Percentiles rank a stretch among this genome's conserved stretches.
Evolutionary conservation across 208 protist genomes (phyloP).

Genomic region (Crithidia thermophila): DNA sequence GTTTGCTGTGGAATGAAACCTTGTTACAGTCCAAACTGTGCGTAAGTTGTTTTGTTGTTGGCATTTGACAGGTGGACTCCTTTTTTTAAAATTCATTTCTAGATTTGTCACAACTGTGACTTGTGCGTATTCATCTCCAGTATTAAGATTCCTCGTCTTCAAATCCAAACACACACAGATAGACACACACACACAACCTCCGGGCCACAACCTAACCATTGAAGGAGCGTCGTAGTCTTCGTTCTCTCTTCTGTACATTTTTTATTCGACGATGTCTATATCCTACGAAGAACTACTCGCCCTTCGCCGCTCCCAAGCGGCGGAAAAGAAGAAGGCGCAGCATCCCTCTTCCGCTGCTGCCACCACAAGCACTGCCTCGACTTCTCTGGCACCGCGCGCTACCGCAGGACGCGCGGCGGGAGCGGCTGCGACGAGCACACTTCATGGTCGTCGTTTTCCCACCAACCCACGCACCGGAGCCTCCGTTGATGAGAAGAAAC

Average conservation of each 20-base stretch:
- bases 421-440: not conserved
- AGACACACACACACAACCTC: no score
- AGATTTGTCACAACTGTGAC: no score
- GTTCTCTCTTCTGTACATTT: slow-evolving; percentile 12
- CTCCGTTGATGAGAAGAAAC: no score
- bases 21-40: no score
- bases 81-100: no score
- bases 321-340: slow-evolving; percentile 44
- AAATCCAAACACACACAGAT: not conserved
- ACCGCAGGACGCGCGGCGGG: not conserved
- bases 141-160: no score
- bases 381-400: not conserved
- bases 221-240: not conserved
- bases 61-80: no score
- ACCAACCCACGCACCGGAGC: not conserved
- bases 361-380: not conserved
- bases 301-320: slow-evolving; percentile 74
- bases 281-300: slow-evolving; percentile 83
- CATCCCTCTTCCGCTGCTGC: not conserved
- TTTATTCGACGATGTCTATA: slow-evolving; percentile 75
- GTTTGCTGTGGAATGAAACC: no score
- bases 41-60: no score
- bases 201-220: no score
- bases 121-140: no score
- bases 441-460: slow-evolving; percentile 15